Evolutionary conservation across 2,329 filamentous ascomycete genomes (phyloP).

Genomic region (Grosmannia penicillata): DNA sequence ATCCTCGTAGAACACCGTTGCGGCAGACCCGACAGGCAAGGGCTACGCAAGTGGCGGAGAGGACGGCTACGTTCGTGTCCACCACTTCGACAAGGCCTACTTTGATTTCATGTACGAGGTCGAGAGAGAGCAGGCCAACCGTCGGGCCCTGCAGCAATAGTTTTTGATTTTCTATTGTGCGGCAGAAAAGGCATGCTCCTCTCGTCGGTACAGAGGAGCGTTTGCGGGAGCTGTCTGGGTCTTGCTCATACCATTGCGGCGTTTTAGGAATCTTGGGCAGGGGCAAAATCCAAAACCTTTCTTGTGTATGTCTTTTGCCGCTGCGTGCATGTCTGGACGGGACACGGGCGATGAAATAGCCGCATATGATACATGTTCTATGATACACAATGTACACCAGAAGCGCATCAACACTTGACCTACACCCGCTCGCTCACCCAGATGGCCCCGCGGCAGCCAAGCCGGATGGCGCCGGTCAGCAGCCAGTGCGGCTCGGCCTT

Average conservation of each 20-base stretch:
- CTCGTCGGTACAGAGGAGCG: background rate
- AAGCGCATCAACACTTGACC: background rate
- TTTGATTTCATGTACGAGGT: constrained; percentile 99
- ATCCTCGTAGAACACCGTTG: constrained; percentile 69
- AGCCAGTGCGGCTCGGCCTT: constrained; percentile 82
- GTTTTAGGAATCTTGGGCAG: constrained; percentile 1
- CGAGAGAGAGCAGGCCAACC: constrained; percentile 61
- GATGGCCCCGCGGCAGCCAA: constrained; percentile 85
- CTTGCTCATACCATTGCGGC: constrained; percentile 1
- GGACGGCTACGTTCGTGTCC: constrained; percentile 95
- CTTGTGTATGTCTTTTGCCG: background rate
- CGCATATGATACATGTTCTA: background rate
- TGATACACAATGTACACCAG: background rate
- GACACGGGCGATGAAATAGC: background rate
- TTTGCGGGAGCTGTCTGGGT: background rate
- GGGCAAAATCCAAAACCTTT: background rate
- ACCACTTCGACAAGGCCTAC: constrained; percentile 97
- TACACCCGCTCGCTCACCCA: constrained; percentile 64
- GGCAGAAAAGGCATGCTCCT: too few species aligned
- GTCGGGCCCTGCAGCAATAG: constrained; percentile 14
- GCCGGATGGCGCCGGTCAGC: constrained; percentile 70
- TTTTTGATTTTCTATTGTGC: background rate
- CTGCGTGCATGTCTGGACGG: background rate
- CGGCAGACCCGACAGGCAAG: constrained; percentile 79
- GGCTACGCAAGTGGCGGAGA: constrained; percentile 92